Base-by-base conservation (phyloP, 2,329 filamentous ascomycete genomes). In the Ceratocystiopsis brevicomis region DNA sequence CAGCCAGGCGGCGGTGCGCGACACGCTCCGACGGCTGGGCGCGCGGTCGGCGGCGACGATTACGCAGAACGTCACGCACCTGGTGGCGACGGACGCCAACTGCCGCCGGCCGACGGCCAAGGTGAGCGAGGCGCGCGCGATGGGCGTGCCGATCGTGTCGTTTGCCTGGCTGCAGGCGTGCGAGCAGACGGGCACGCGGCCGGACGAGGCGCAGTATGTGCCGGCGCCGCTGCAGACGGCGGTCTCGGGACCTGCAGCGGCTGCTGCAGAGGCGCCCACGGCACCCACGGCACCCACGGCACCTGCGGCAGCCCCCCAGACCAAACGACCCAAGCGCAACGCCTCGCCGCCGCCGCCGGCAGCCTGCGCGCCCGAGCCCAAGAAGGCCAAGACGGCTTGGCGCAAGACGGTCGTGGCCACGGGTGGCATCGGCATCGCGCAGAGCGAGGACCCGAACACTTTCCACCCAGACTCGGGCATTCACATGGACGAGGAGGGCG, bases 91-190 rank as follows among this genome's bases (percentile, higher is more conserved):
- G 0, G 59, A 67, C 9, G 58, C 62, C 10, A 73, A 77, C 47
- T 69, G 63, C 48, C 57, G 65, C 9, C 67, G 64, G 38, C 56
- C 57, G 1, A 65, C 66, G 0, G 54, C 59, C 38, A 78, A 78
- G 52, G 67, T 71, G 49, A 61, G 60, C 50, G 57, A 68, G 15
- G 70, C 66, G 5, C 55, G 61, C 11, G 50, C 61, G 13, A 61
- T 66, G 33, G 61, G 56, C 17, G 58, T 79, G 13, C 64, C 65
- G 3, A 64, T 83, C 39, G 67, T 84, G 21, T 63, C 58, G 11
- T 55, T 77, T 0, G 59, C 69, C 14, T 85, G 80, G 80, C 59
- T 77, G n/a, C 49, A 69, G 2, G 67, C 76, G n/a, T 75, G 67
- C 18, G 59, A 69, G 35, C 4, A 4, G 19, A 21, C 19, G 19